Percentiles rank a stretch among this genome's conserved stretches.
Evolutionary conservation across 371 early-diverging fungal species (phyloP).

Genomic region (Syncephalastrum contaminatum): DNA sequence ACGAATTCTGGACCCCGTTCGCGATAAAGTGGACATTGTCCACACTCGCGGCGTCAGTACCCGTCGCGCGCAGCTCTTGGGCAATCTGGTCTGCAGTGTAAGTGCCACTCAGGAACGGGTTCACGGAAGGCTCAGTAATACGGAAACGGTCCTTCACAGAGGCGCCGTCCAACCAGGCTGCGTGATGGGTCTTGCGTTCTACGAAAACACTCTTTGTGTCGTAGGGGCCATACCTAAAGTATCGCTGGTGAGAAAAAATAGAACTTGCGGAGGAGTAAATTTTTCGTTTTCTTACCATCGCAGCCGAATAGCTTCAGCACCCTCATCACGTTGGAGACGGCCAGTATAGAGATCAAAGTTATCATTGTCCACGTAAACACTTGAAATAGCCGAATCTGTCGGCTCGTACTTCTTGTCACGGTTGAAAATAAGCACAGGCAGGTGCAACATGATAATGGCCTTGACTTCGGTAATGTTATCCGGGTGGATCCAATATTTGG

Average conservation of each 20-base stretch:
- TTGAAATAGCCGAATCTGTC: slow-evolving; percentile 71
- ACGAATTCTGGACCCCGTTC: slow-evolving; percentile 69
- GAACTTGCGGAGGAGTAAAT: slow-evolving; percentile 10
- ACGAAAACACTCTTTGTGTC: slow-evolving; percentile 76
- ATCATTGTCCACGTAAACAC: slow-evolving; percentile 93
- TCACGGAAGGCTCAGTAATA: slow-evolving; percentile 41
- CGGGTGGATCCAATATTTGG: slow-evolving; percentile 97
- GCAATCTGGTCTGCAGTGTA: slow-evolving; percentile 86
- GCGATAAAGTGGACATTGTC: slow-evolving; percentile 70
- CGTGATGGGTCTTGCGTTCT: slow-evolving; percentile 87
- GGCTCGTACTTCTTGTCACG: slow-evolving; percentile 34
- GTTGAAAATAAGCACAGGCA: slow-evolving; percentile 84
- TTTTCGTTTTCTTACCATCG: slow-evolving; percentile 77
- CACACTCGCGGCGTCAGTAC: slow-evolving; percentile 62
- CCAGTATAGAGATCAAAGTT: slow-evolving; percentile 86
- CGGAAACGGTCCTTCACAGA: slow-evolving; percentile 66
- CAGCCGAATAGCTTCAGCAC: slow-evolving; percentile 85
- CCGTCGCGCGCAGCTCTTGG: slow-evolving; percentile 76
- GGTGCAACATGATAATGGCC: slow-evolving; percentile 83
- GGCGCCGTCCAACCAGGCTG: slow-evolving; percentile 94
- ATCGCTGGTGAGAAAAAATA: slow-evolving; percentile 17
- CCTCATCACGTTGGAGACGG: slow-evolving; percentile 86
- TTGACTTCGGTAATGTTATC: slow-evolving; percentile 95
- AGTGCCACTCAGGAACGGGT: slow-evolving; percentile 62
- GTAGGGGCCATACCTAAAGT: slow-evolving; percentile 51